Percentiles rank a stretch among this genome's conserved stretches.
phyloP scores from a whole-genome alignment of 352 stramenopile species.

The Phytophthora citrophthora region DNA sequence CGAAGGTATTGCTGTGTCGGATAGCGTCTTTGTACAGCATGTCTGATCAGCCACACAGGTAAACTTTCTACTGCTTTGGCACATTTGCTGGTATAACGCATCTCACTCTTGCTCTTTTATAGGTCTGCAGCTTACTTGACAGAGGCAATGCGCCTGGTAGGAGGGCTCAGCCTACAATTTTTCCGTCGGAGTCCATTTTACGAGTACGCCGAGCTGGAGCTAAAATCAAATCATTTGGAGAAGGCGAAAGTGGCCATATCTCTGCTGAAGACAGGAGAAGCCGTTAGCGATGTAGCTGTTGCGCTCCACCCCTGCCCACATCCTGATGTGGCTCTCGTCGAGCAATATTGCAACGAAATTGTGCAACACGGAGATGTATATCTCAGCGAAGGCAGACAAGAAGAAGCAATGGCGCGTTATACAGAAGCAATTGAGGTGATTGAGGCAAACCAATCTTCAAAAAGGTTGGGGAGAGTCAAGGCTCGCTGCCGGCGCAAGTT shows the following conservation, averaged over 20 bases:
- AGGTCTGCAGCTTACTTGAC: constrained; percentile 62
- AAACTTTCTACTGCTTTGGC: constrained; percentile 7
- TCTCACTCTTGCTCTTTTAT: constrained; percentile 3
- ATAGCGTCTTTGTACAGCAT: constrained; percentile 63
- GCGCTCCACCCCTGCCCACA: constrained; percentile 12
- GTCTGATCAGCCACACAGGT: constrained; percentile 61
- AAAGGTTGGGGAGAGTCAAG: constrained; percentile 16
- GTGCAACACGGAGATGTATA: constrained; percentile 49
- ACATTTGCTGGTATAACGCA: background rate
- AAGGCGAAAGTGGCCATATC: constrained; percentile 59
- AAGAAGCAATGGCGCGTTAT: constrained; percentile 35
- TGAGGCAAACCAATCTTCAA: constrained; percentile 6
- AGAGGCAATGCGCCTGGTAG: constrained; percentile 77
- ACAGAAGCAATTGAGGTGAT: constrained; percentile 27
- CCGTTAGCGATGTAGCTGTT: background rate
- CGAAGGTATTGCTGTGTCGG: constrained; percentile 67
- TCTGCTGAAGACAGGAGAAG: constrained; percentile 26
- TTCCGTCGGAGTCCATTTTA: constrained; percentile 70
- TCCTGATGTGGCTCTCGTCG: constrained; percentile 39
- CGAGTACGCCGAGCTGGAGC: constrained; percentile 68
- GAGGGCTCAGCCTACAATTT: constrained; percentile 54
- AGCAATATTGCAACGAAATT: constrained; percentile 56
- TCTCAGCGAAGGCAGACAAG: constrained; percentile 24
- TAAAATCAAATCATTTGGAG: constrained; percentile 49
- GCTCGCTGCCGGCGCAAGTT: constrained; percentile 65